Percentiles rank a stretch among this genome's conserved stretches.
These are phyloP conservation scores for Epichloe amarillans DNA, from an alignment of 2,329 filamentous ascomycete genomes.

Conservation along the genomic window DNA sequence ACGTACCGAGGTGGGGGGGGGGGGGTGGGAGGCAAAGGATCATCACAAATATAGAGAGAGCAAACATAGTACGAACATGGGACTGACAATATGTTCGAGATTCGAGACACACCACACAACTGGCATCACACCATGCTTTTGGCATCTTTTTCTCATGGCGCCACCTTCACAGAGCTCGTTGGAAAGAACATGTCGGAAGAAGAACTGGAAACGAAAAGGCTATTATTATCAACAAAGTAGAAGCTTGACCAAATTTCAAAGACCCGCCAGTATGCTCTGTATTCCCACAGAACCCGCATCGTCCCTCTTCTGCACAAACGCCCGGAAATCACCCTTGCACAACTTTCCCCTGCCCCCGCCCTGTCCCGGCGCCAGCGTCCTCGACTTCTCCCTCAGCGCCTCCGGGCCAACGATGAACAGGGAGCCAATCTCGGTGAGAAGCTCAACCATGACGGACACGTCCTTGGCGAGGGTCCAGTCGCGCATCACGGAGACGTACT, in stretches of 20 bases:
- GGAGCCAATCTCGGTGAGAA: constrained; percentile 85
- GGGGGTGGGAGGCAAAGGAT: too few relatives aligned
- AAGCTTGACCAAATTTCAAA: constrained; percentile 24
- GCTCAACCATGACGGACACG: constrained; percentile 59
- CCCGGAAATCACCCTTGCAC: constrained; percentile 59
- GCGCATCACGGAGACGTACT: constrained; percentile 76
- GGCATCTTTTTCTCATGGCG: too few relatives aligned
- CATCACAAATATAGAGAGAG: too few relatives aligned
- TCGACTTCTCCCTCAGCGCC: constrained; percentile 56
- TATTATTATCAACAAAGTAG: not conserved
- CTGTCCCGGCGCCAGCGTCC: constrained; percentile 37
- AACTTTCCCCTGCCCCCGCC: constrained; percentile 40
- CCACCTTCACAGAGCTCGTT: not conserved
- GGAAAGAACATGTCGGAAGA: not conserved
- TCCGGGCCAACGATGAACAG: constrained; percentile 87
- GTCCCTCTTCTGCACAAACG: constrained; percentile 74
- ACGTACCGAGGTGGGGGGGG: too few relatives aligned
- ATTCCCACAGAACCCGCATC: constrained; percentile 71
- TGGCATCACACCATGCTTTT: too few relatives aligned
- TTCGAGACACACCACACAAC: too few relatives aligned
- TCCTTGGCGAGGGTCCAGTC: constrained; percentile 66
- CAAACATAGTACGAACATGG: too few relatives aligned
- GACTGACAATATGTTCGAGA: too few relatives aligned
- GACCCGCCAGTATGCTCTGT: constrained; percentile 62
- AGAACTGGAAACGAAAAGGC: not conserved